A percentile compares a stretch with the other conserved stretches of the same genome.
phyloP scores from a whole-genome alignment of 106 monocot genomes.

The Acorus calamus region DNA sequence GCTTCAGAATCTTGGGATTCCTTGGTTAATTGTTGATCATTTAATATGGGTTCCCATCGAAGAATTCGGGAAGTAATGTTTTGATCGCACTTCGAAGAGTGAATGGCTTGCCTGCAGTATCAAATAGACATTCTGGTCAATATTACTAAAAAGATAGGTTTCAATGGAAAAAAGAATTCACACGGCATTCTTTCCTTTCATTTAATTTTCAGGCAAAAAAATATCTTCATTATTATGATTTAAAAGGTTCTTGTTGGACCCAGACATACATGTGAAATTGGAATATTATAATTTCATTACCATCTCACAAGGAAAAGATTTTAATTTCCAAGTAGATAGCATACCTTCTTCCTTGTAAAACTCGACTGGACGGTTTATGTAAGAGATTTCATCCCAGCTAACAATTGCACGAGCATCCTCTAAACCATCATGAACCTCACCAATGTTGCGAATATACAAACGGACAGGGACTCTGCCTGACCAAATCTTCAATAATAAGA shows the following conservation, averaged over 20 bases:
- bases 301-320: too few relatives aligned
- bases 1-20: constrained; percentile 1
- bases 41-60: constrained; percentile 7
- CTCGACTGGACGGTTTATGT: constrained; percentile 79
- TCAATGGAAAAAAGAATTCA: too few relatives aligned
- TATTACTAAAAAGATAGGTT: too few relatives aligned
- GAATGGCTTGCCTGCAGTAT: constrained; percentile 26
- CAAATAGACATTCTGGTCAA: too few relatives aligned
- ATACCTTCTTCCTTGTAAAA: constrained; percentile 61
- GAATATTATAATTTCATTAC: too few relatives aligned
- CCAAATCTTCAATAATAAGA: background rate
- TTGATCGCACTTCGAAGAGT: constrained; percentile 47
- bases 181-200: too few relatives aligned
- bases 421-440: constrained; percentile 42
- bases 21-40: background rate
- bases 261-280: too few relatives aligned
- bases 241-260: too few relatives aligned
- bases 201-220: too few relatives aligned
- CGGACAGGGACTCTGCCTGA: constrained; percentile 88
- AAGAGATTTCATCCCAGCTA: constrained; percentile 67
- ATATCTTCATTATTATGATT: too few relatives aligned
- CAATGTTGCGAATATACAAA: constrained; percentile 51
- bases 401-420: constrained; percentile 40
- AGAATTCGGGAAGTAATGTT: constrained; percentile 51
- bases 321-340: background rate